These are phyloP conservation scores for Phlyctochytrium arcticum DNA, from an alignment of 192 early-diverging fungal species.

Conservation along the genomic window DNA sequence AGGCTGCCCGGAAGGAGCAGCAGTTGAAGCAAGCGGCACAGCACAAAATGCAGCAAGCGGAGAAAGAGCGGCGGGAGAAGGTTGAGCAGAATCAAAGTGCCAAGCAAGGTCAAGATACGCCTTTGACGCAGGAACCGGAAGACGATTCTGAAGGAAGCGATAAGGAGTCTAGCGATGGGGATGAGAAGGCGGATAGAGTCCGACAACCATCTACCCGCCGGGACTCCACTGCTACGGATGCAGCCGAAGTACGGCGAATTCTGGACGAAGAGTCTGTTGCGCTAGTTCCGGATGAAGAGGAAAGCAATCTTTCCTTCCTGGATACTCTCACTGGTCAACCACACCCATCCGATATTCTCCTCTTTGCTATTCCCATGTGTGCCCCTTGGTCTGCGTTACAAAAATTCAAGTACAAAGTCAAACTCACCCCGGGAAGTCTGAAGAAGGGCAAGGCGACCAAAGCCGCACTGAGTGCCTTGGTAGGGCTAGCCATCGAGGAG, in stretches of 20 bases:
- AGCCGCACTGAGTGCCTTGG: slow-evolving; percentile 42
- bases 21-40: slow-evolving; percentile 23
- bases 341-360: slow-evolving; percentile 70
- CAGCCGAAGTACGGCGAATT: slow-evolving; percentile 3
- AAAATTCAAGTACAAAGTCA: slow-evolving; percentile 92
- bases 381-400: slow-evolving; percentile 84
- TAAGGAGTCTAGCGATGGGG: not conserved
- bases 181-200: not conserved
- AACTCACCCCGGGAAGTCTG: slow-evolving; percentile 81
- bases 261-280: slow-evolving; percentile 37
- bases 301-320: slow-evolving; percentile 36
- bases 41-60: not conserved
- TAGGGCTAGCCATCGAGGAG: slow-evolving; percentile 19
- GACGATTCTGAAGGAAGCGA: not conserved
- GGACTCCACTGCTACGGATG: slow-evolving; percentile 3
- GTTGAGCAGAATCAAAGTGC: not conserved
- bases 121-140: too few species aligned
- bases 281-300: slow-evolving; percentile 25
- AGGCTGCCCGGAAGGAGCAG: not conserved
- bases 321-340: slow-evolving; percentile 82
- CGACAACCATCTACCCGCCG: slow-evolving; percentile 6
- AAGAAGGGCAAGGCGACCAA: slow-evolving; percentile 89
- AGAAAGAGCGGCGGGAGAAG: not conserved
- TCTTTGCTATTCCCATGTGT: slow-evolving; percentile 87
- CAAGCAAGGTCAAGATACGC: too few species aligned